Evolutionary conservation across 805 yeast genomes (phyloP).

Genomic region (Naumovozyma castellii): DNA sequence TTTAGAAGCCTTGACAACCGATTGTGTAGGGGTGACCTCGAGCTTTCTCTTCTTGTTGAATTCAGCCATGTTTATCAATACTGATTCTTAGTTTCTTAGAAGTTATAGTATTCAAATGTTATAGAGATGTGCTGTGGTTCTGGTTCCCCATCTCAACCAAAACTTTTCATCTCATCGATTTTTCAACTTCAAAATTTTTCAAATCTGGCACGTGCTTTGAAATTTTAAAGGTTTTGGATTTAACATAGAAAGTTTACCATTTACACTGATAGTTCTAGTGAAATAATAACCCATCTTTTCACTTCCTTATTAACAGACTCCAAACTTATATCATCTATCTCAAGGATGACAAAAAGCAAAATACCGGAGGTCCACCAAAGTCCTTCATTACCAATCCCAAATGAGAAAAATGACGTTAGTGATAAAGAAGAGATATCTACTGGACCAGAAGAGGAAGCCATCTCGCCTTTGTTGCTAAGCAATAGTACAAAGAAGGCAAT

Average conservation of each 20-base stretch:
- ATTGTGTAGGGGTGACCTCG: not conserved
- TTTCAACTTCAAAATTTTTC: conserved; percentile 2
- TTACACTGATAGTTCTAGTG: too few species aligned
- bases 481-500: conserved; percentile 46
- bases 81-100: not conserved
- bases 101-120: too few species aligned
- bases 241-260: not conserved
- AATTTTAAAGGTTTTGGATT: not conserved
- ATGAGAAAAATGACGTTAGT: too few species aligned
- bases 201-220: not conserved
- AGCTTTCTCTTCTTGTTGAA: conserved; percentile 16
- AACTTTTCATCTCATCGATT: conserved; percentile 3
- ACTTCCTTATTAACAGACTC: too few species aligned
- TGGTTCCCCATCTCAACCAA: not conserved
- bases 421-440: too few species aligned
- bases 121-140: too few species aligned
- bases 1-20: conserved; percentile 33
- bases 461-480: conserved; percentile 27
- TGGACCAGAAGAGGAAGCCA: conserved; percentile 5
- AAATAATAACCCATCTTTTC: too few species aligned
- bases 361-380: too few species aligned
- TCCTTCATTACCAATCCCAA: not conserved
- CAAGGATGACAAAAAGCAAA: not conserved
- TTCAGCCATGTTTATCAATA: conserved; percentile 5
- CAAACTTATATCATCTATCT: too few species aligned